Percentiles rank a stretch among this genome's conserved stretches.
Conservation (phyloP, 345 rosid genomes). For the Dipteronia dyeriana region DNA sequence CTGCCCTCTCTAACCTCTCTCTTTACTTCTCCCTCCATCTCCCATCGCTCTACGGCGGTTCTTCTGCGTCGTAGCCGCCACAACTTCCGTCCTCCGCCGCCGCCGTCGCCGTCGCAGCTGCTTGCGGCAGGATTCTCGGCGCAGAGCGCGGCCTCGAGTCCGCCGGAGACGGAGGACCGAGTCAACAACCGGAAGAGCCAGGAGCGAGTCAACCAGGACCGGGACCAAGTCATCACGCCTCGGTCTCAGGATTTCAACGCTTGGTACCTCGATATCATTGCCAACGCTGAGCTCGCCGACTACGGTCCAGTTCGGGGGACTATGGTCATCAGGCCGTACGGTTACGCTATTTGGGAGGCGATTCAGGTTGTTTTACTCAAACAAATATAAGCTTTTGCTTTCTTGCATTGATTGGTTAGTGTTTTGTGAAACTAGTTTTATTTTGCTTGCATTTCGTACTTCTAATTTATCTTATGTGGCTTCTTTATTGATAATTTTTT, state of each 20-base stretch:
- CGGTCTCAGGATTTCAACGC: constrained; percentile 91
- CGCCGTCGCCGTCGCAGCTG: constrained; percentile 23
- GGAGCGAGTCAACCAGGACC: constrained; percentile 27
- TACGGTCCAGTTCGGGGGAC: constrained; percentile 97
- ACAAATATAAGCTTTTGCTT: no score
- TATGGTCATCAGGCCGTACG: constrained; percentile 94
- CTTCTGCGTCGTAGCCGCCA: constrained; percentile 29
- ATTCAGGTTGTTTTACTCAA: constrained; percentile 62
- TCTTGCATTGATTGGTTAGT: no score
- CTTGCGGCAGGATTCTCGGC: constrained; percentile 50
- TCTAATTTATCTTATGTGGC: neutral
- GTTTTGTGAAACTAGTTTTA: no score
- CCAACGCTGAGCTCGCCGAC: constrained; percentile 93
- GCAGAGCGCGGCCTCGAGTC: constrained; percentile 49
- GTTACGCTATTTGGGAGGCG: constrained; percentile 95
- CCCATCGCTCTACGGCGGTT: constrained; percentile 41
- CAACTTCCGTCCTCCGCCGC: constrained; percentile 24
- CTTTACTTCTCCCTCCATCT: constrained; percentile 45
- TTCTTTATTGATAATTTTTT: constrained; percentile 2
- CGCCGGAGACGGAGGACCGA: constrained; percentile 55
- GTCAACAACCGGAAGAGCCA: constrained; percentile 38
- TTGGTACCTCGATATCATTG: constrained; percentile 88
- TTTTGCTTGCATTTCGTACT: neutral
- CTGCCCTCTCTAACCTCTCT: constrained; percentile 61
- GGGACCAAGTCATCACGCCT: constrained; percentile 70